Conservation (phyloP, 2,329 filamentous ascomycete species). For the Clonostachys solani region DNA sequence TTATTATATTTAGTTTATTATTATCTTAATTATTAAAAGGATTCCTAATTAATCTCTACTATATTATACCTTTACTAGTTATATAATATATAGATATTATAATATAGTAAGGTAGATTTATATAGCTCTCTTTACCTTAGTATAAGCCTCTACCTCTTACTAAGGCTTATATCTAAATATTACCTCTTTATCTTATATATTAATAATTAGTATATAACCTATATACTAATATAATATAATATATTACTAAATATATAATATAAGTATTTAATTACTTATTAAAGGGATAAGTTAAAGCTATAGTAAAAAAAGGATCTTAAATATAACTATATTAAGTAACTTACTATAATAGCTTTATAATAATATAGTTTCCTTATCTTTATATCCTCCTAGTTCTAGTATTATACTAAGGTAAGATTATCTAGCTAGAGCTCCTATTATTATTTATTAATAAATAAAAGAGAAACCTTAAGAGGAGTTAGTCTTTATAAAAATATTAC, state of each 20-base stretch:
- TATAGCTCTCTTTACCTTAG: background rate
- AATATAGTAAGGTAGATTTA: background rate
- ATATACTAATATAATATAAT: background rate
- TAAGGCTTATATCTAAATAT: too few species aligned
- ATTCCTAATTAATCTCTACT: too few species aligned
- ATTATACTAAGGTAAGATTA: background rate
- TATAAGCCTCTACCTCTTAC: too few species aligned
- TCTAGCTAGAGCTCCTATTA: background rate
- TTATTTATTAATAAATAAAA: slow-evolving; percentile 3
- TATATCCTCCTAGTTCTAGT: slow-evolving; percentile 1
- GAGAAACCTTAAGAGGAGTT: slow-evolving; percentile 8
- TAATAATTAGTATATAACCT: background rate
- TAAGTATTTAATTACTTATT: background rate
- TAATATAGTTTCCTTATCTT: slow-evolving; percentile 5
- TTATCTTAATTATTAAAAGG: too few species aligned
- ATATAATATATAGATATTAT: background rate
- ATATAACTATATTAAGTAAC: background rate
- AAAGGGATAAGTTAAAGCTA: background rate
- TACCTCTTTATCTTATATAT: too few species aligned
- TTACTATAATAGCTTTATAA: slow-evolving; percentile 1
- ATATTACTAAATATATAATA: background rate
- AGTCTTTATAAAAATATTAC: background rate
- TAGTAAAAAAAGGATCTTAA: background rate
- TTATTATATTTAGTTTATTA: background rate
- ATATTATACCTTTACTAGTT: background rate